Percentiles rank a stretch among this genome's conserved stretches.
phyloP scores from a whole-genome alignment of 2,329 filamentous ascomycete species.

The Arachnopeziza araneosa region DNA sequence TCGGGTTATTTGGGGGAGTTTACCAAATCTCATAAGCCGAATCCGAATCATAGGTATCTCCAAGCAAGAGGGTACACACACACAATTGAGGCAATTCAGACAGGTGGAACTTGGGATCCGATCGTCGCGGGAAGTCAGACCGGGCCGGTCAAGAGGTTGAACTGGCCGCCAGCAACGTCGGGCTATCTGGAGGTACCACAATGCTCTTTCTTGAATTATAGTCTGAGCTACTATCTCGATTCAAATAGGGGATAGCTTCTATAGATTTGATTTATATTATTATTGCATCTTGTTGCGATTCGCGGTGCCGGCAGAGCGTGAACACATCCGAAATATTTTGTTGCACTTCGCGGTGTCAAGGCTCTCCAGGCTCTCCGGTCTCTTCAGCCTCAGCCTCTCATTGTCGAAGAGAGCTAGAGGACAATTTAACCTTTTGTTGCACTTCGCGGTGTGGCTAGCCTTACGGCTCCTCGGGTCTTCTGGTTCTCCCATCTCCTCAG shows the following conservation, averaged over 20 bases:
- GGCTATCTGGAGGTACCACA: constrained; percentile 42
- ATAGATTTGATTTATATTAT: too few species aligned
- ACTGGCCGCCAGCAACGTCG: constrained; percentile 37
- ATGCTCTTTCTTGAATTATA: constrained; percentile 41
- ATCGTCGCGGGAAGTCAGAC: constrained; percentile 31
- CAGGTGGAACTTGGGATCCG: constrained; percentile 36
- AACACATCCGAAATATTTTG: too few species aligned
- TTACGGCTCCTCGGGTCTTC: too few species aligned
- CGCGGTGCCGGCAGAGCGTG: too few species aligned
- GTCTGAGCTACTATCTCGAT: constrained; percentile 36
- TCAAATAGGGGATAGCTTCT: neutral
- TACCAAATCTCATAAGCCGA: constrained; percentile 40
- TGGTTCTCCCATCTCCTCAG: too few species aligned
- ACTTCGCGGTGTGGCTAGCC: too few species aligned
- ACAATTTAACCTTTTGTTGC: too few species aligned
- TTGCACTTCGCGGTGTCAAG: too few species aligned
- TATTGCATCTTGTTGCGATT: too few species aligned
- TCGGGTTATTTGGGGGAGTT: constrained; percentile 44
- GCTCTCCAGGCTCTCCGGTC: too few species aligned
- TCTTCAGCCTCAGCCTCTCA: too few species aligned
- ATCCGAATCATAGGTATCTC: constrained; percentile 38
- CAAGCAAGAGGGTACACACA: constrained; percentile 39
- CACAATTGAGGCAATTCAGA: constrained; percentile 35
- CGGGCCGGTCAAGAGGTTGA: constrained; percentile 38
- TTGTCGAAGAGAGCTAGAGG: too few species aligned